phyloP scores from a whole-genome alignment of 2,329 filamentous ascomycete genomes.

The Colletotrichum tropicale region DNA sequence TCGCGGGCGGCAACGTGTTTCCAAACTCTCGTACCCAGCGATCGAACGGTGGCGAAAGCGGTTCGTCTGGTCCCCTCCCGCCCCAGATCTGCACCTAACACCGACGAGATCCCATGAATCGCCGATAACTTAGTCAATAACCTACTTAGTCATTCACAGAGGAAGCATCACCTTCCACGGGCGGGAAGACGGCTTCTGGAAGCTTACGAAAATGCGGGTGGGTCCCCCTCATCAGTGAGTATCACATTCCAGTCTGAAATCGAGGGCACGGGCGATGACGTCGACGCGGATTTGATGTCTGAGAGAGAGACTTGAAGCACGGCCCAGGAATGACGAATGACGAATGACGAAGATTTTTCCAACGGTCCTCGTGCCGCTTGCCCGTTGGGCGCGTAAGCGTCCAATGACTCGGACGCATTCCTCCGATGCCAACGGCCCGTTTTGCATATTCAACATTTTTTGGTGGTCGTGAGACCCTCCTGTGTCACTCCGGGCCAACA shows the following conservation, averaged over 20 bases:
- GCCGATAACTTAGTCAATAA: background rate
- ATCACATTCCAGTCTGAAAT: background rate
- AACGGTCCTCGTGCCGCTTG: background rate
- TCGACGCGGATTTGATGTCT: background rate
- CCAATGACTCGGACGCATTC: background rate
- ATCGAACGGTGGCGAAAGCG: background rate
- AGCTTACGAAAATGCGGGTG: background rate
- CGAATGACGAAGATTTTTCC: background rate
- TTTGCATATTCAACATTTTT: background rate
- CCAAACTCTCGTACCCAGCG: background rate
- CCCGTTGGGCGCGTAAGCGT: background rate
- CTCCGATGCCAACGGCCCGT: background rate
- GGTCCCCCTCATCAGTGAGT: background rate
- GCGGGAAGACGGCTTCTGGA: background rate
- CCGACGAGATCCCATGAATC: background rate
- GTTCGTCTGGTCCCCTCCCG: background rate
- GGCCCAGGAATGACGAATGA: background rate
- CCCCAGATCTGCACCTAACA: background rate
- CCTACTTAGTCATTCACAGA: background rate
- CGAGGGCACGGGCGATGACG: background rate
- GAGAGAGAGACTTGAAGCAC: background rate
- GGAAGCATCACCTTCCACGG: accelerated
- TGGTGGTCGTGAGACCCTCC: background rate
- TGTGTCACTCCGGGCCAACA: background rate
- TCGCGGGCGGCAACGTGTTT: background rate